Evolutionary conservation across 2,329 filamentous ascomycete species (phyloP), one percentile per base, ranked within the genome.

Genomic region (Apiospora kogelbergensis): DNA sequence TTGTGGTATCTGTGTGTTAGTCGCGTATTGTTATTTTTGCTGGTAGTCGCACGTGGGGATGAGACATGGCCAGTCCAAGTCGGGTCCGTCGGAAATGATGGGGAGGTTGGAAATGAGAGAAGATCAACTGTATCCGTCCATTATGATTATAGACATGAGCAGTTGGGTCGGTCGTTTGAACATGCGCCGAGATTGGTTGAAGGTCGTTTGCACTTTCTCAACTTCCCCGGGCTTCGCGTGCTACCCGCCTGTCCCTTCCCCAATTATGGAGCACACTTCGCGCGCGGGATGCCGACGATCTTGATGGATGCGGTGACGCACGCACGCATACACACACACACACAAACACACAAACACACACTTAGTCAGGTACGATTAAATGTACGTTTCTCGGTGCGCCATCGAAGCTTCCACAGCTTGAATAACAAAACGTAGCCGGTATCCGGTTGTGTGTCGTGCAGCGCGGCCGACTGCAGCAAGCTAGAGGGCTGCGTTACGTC

Each of bases 1-100:
- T 78, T 41, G 63, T 69, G 42, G 42, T 71, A 70, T 63, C 71
- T 76, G 70, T 73, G 41, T 65, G 71, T 76, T 73, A 72, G 73
- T 74, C 73, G 71, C 69, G 71, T 40, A 33, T 48, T 42, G 64
- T 45, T 15, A n/a, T 42, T 66, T 30, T 24, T 48, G 65, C 24
- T 65, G 9, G 17, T 10, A 53, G 15, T 60, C 26, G 30, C 53
- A 60, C 53, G 53, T 60, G 70, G 70, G 63, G 68, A 69, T 69
- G 68, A 45, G 63, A 65, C 63, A 65, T 65, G 42, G 65, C 42
- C 44, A 53, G 65, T 37, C 42, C 40, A 40, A 65, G 44, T 22
- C 48, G 20, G 44, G 65, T 40, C 42, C 44, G 65, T n/a, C 44
- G 41, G 37, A 65, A 37, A 42, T 44, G 63, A 44, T 44, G 24